Conservation (phyloP, 2,329 filamentous ascomycete species). For the Blastomyces parvus region DNA sequence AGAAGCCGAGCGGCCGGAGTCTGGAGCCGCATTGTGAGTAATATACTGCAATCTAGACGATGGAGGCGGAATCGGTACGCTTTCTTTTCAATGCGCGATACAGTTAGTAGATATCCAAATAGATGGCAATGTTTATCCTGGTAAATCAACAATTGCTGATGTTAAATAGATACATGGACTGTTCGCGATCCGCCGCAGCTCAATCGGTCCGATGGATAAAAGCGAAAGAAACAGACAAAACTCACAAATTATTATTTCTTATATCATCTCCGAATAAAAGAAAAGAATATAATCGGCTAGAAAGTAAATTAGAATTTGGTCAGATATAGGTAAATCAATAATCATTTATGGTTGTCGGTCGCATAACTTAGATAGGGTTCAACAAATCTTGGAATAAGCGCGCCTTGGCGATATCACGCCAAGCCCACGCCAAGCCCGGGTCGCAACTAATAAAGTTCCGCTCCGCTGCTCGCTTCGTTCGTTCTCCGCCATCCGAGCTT, state of each 20-base stretch:
- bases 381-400: background rate
- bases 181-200: background rate
- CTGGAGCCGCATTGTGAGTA: constrained; percentile 26
- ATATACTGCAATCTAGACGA: background rate
- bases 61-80: background rate
- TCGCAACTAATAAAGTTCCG: background rate
- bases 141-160: background rate
- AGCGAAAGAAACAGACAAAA: no score
- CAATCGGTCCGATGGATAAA: background rate
- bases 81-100: background rate
- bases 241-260: background rate
- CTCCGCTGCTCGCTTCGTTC: background rate
- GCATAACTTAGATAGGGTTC: no score
- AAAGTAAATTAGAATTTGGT: background rate
- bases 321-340: no score
- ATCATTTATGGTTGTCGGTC: no score
- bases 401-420: background rate
- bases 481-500: background rate
- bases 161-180: background rate
- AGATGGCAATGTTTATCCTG: background rate
- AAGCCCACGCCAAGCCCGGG: no score
- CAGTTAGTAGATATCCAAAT: background rate
- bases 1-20: constrained; percentile 34
- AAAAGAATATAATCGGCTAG: background rate
- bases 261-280: background rate